These are phyloP conservation scores for Escovopsis sp. DNA, from an alignment of 2,329 filamentous ascomycete species.

Conservation along the genomic window DNA sequence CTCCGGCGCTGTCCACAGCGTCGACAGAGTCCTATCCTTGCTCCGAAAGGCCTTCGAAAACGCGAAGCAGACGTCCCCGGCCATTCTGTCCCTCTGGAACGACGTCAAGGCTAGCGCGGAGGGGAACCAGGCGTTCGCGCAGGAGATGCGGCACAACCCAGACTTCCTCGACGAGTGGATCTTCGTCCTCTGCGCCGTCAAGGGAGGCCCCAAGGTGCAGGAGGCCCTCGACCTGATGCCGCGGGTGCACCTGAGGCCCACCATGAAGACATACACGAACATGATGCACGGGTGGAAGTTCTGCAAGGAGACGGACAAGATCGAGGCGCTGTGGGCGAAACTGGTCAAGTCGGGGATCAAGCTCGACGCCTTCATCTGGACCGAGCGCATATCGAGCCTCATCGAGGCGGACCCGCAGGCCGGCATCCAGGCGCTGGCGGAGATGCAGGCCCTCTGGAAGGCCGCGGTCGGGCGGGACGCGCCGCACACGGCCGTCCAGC, in stretches of 20 bases:
- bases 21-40: conserved; percentile 10
- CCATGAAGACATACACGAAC: conserved; percentile 51
- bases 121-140: conserved; percentile 11
- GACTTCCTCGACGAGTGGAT: conserved; percentile 26
- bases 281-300: conserved; percentile 59
- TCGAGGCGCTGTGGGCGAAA: conserved; percentile 53
- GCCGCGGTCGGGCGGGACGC: conserved; percentile 17
- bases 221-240: conserved; percentile 29
- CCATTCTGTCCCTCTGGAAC: conserved; percentile 18
- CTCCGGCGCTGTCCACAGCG: conserved; percentile 16
- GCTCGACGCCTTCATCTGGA: conserved; percentile 56
- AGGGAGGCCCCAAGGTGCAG: conserved; percentile 15
- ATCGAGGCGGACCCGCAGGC: conserved; percentile 38
- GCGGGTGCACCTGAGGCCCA: conserved; percentile 38
- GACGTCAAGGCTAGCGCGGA: conserved; percentile 15
- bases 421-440: conserved; percentile 48
- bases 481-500: conserved; percentile 33
- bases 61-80: no score
- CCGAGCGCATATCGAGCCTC: conserved; percentile 51
- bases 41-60: no score
- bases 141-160: conserved; percentile 17
- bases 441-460: conserved; percentile 51
- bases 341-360: conserved; percentile 41
- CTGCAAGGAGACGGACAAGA: conserved; percentile 40
- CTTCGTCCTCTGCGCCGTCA: conserved; percentile 24